phyloP scores from a whole-genome alignment of 2,329 filamentous ascomycete genomes.

The Setomelanomma holmii region DNA sequence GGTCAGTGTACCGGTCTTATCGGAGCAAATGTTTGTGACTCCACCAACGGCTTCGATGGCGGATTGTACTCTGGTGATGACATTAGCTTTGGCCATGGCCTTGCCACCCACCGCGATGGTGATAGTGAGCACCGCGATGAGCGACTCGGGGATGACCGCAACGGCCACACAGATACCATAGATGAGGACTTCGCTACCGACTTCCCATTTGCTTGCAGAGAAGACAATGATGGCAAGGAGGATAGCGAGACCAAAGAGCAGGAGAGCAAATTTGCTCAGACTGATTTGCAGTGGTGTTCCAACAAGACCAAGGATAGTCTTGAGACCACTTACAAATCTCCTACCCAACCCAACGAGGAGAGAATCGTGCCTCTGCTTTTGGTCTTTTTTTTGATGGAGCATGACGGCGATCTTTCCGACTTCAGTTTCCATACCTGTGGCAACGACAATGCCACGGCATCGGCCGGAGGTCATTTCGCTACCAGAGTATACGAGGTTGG shows the following conservation, averaged over 20 bases:
- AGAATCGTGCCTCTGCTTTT: conserved; percentile 57
- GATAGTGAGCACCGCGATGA: conserved; percentile 72
- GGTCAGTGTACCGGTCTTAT: conserved; percentile 51
- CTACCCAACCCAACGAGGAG: conserved; percentile 34
- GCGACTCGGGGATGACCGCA: conserved; percentile 57
- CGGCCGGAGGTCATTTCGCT: conserved; percentile 76
- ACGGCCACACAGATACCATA: conserved; percentile 58
- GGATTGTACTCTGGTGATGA: conserved; percentile 49
- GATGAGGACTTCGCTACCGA: conserved; percentile 54
- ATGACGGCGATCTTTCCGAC: conserved; percentile 77
- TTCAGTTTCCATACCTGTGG: conserved; percentile 76
- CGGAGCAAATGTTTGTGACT: conserved; percentile 52
- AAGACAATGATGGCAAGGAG: conserved; percentile 74
- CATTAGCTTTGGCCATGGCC: conserved; percentile 51
- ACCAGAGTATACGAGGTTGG: conserved; percentile 74
- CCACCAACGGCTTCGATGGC: conserved; percentile 51
- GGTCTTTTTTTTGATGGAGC: conserved; percentile 67
- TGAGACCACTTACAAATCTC: conserved; percentile 48
- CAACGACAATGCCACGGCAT: conserved; percentile 71
- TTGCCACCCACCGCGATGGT: conserved; percentile 62
- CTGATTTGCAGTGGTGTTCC: conserved; percentile 87
- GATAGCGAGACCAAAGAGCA: conserved; percentile 78
- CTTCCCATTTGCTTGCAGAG: conserved; percentile 62
- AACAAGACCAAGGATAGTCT: conserved; percentile 68
- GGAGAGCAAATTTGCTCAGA: conserved; percentile 82